Evolutionary conservation across 1,284 basidiomycete genomes (phyloP).

Genomic region (Fomitopsis palustris): DNA sequence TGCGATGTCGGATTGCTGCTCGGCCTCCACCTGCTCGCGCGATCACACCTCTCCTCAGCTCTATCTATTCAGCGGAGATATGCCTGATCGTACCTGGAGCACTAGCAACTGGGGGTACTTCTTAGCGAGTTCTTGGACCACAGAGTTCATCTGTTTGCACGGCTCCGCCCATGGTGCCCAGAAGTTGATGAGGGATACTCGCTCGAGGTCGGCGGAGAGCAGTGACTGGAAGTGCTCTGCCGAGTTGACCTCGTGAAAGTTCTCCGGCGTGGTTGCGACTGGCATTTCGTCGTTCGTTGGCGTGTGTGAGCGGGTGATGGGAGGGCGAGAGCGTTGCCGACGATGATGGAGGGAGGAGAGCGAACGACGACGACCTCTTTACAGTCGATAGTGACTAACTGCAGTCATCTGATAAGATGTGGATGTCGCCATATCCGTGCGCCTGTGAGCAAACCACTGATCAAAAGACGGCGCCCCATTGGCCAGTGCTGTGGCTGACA

Average conservation of each 20-base stretch:
- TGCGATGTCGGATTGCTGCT: constrained; percentile 83
- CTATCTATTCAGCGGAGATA: neutral
- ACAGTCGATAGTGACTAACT: constrained; percentile 3
- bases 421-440: constrained; percentile 9
- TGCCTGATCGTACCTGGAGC: constrained; percentile 50
- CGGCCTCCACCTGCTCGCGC: constrained; percentile 78
- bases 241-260: constrained; percentile 57
- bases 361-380: neutral
- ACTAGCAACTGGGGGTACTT: constrained; percentile 72
- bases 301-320: neutral
- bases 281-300: constrained; percentile 12
- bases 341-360: neutral
- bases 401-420: constrained; percentile 12
- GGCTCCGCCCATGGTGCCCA: constrained; percentile 93
- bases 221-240: constrained; percentile 72
- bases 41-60: neutral
- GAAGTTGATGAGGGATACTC: constrained; percentile 87
- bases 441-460: neutral
- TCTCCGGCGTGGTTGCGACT: constrained; percentile 23
- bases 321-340: neutral
- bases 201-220: constrained; percentile 71
- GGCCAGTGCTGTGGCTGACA: neutral
- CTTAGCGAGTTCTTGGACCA: constrained; percentile 66
- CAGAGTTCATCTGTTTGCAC: constrained; percentile 83
- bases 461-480: neutral